Percentiles rank a stretch among this genome's conserved stretches.
Conservation (phyloP, 129 eudicot genomes). For the Tanacetum coccineum region DNA sequence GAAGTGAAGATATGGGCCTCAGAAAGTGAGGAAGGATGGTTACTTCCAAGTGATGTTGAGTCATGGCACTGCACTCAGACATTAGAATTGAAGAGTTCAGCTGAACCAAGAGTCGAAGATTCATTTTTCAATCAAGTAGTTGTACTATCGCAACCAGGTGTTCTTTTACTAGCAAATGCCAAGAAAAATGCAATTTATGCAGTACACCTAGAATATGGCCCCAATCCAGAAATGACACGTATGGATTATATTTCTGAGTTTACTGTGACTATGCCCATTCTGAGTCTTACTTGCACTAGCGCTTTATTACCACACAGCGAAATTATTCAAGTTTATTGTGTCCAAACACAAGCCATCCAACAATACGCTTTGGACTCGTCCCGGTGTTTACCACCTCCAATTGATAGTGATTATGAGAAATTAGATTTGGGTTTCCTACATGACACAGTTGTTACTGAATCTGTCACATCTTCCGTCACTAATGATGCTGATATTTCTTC, state of each 20-base stretch:
- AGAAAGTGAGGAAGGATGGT: conserved; percentile 96
- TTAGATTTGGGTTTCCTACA: conserved; percentile 39
- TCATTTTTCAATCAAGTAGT: conserved; percentile 89
- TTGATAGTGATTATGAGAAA: conserved; percentile 53
- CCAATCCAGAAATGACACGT: conserved; percentile 68
- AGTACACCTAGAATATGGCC: conserved; percentile 84
- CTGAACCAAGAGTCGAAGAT: conserved; percentile 52
- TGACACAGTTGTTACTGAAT: conserved; percentile 28
- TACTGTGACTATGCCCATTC: conserved; percentile 90
- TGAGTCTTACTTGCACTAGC: conserved; percentile 92
- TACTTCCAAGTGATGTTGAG: conserved; percentile 91
- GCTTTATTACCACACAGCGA: conserved; percentile 72
- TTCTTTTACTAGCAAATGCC: conserved; percentile 89
- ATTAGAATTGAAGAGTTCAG: conserved; percentile 78
- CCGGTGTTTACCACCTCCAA: conserved; percentile 78
- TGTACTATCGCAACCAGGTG: conserved; percentile 81
- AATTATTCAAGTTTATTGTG: conserved; percentile 88
- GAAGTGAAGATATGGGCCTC: conserved; percentile 93
- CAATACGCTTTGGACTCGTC: conserved; percentile 93
- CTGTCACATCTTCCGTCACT: conserved; percentile 16
- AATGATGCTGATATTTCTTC: conserved; percentile 35
- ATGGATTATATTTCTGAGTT: conserved; percentile 95
- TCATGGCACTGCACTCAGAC: conserved; percentile 91
- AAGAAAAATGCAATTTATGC: conserved; percentile 93
- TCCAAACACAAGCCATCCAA: conserved; percentile 98